Conservation (phyloP, 179 eudicot genomes). For the Patellifolia procumbens region DNA sequence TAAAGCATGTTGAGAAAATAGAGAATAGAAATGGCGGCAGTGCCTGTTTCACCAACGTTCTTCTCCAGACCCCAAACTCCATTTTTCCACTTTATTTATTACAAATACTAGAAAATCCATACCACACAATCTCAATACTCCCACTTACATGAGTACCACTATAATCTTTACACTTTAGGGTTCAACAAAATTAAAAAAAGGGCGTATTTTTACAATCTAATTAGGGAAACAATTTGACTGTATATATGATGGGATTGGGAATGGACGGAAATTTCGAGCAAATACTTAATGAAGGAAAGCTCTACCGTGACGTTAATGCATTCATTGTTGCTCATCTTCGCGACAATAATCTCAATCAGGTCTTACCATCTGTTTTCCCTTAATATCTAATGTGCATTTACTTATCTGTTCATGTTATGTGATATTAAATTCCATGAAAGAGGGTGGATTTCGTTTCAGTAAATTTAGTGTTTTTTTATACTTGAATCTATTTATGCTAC, state of each 20-base stretch:
- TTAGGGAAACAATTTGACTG: background rate
- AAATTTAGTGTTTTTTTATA: background rate
- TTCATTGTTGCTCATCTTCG: constrained; percentile 84
- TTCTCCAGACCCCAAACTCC: background rate
- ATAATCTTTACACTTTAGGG: background rate
- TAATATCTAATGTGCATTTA: background rate
- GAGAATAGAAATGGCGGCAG: background rate
- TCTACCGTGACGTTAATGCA: constrained; percentile 62
- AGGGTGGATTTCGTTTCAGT: background rate
- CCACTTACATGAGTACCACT: background rate
- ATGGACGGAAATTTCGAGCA: constrained; percentile 61
- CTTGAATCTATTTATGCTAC: background rate
- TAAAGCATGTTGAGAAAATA: no score
- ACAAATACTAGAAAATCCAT: no score
- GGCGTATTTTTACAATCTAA: background rate
- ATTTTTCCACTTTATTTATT: no score
- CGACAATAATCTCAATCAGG: constrained; percentile 74
- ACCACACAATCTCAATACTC: background rate
- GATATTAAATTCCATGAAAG: background rate
- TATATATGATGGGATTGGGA: constrained; percentile 20
- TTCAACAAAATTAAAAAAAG: no score
- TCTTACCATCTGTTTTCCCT: background rate
- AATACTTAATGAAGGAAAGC: constrained; percentile 69
- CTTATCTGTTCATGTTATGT: background rate
- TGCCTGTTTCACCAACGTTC: background rate